phyloP scores from a whole-genome alignment of 495 filamentous ascomycete genomes.

The Jackrogersella multiformis region DNA sequence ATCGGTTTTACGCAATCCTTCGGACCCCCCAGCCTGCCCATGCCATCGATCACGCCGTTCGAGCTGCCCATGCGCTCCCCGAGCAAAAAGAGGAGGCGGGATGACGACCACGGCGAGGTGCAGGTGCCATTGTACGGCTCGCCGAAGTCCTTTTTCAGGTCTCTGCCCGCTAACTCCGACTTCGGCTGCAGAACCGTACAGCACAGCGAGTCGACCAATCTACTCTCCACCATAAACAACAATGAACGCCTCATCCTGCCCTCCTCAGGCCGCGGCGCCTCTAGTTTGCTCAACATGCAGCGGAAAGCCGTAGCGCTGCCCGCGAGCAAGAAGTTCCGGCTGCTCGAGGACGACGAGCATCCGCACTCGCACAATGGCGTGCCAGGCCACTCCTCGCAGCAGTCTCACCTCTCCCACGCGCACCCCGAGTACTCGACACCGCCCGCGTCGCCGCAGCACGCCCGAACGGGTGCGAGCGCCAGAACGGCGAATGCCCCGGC shows the following conservation, averaged over 20 bases:
- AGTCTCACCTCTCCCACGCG: conserved; percentile 38
- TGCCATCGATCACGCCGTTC: conserved; percentile 40
- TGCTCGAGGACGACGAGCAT: conserved; percentile 30
- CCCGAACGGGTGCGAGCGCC: conserved; percentile 7
- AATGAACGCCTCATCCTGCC: conserved; percentile 31
- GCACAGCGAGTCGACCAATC: conserved; percentile 33
- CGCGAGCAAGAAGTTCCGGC: conserved; percentile 45
- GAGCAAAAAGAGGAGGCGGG: conserved; percentile 55
- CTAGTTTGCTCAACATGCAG: conserved; percentile 27
- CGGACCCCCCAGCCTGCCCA: conserved; percentile 10
- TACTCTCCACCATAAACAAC: conserved; percentile 34
- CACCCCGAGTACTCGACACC: conserved; percentile 38
- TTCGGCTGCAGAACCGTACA: conserved; percentile 22
- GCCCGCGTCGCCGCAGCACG: conserved; percentile 24
- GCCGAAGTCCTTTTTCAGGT: conserved; percentile 13
- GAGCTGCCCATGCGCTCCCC: conserved; percentile 35
- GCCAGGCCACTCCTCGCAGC: conserved; percentile 22
- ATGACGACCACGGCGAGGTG: conserved; percentile 43
- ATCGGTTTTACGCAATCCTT: background rate
- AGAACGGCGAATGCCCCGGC: conserved; percentile 25
- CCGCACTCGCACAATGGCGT: conserved; percentile 8
- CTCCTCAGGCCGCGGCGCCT: conserved; percentile 20
- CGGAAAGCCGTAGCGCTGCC: conserved; percentile 50
- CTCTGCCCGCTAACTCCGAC: conserved; percentile 28
- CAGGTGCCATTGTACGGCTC: conserved; percentile 48